Percentiles rank a stretch among this genome's conserved stretches.
phyloP scores from a whole-genome alignment of 2,329 filamentous ascomycete genomes.

The Colletotrichum camelliae region DNA sequence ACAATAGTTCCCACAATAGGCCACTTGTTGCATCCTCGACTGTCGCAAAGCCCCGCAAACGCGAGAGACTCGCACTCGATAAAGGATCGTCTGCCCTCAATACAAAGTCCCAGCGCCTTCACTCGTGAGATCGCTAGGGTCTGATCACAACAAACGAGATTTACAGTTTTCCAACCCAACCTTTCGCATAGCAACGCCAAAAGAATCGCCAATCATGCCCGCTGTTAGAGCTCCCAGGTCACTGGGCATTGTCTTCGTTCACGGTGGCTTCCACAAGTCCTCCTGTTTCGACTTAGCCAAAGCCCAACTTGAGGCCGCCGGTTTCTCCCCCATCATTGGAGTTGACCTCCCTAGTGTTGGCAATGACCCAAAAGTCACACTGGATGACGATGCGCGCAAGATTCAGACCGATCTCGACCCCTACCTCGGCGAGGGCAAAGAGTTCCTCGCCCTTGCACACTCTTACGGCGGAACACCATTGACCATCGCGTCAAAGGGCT shows the following conservation, averaged over 20 bases:
- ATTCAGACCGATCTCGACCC: neutral
- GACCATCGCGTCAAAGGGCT: neutral
- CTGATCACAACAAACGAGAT: neutral
- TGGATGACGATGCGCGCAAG: neutral
- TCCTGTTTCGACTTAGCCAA: constrained; percentile 2
- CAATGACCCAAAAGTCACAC: neutral
- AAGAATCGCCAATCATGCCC: neutral
- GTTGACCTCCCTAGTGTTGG: constrained; percentile 1
- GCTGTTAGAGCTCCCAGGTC: neutral
- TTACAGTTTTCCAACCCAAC: neutral
- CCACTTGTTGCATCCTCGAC: neutral
- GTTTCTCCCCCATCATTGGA: constrained; percentile 1
- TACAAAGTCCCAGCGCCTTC: neutral
- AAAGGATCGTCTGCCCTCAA: neutral
- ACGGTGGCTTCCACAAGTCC: neutral
- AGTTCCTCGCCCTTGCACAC: constrained; percentile 3
- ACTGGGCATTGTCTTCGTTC: neutral
- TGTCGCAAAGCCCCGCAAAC: neutral
- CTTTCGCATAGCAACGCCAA: neutral
- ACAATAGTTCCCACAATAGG: neutral
- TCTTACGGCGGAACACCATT: neutral
- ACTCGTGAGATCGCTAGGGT: neutral
- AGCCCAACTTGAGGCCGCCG: neutral
- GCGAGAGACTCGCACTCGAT: neutral
- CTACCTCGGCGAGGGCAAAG: neutral